Evolutionary conservation across 805 yeast genomes (phyloP), one percentile per base, ranked within the genome.

Genomic region (Metschnikowia aberdeeniae): DNA sequence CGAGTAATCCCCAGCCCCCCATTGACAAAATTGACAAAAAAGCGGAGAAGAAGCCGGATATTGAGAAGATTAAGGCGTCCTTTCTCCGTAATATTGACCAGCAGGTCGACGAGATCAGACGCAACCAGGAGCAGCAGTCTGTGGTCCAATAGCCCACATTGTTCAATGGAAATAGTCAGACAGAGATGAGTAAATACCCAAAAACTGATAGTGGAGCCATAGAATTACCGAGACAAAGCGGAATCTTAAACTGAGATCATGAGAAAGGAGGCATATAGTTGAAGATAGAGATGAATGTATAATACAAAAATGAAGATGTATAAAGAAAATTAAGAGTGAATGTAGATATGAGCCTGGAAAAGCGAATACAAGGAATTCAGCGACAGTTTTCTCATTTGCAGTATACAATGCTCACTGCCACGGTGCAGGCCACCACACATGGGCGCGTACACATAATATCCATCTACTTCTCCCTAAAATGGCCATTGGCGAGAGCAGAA

Each of bases 401-500:
- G 8, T 6, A 1, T 22, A 22, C 8, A 22, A 22, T 22, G 26
- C 26, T 22, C 26, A 22, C 26, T 22, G 26, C 6, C 26, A 22
- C 26, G 26, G 34, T 31, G 13, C 31, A 29, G 31, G 31, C 12
- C 6, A n/a, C 31, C 5, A 11, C 31, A 29, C 34, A 14, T 26
- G 13, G 29, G 37, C 37, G 37, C 37, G 29, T 36, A 13, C 24
- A n/a, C 34, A 24, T 36, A 13, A 26, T 6, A 6, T 14, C 31
- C 31, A 28, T 13, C 24, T 9, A 17, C 36, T 10, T 8, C 20
- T n/a, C 11, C 14, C 32, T n/a, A 20, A 24, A 13, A 55, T 55
- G 58, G 57, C 43, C 9, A 57, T 61, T 53, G 87, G 87, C 5
- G 95, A 86, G 57, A 86, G 96, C 6, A 80, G 98, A 56, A 80